Base-by-base conservation (phyloP, 1,284 basidiomycete species). In the Polyporus tsugae region DNA sequence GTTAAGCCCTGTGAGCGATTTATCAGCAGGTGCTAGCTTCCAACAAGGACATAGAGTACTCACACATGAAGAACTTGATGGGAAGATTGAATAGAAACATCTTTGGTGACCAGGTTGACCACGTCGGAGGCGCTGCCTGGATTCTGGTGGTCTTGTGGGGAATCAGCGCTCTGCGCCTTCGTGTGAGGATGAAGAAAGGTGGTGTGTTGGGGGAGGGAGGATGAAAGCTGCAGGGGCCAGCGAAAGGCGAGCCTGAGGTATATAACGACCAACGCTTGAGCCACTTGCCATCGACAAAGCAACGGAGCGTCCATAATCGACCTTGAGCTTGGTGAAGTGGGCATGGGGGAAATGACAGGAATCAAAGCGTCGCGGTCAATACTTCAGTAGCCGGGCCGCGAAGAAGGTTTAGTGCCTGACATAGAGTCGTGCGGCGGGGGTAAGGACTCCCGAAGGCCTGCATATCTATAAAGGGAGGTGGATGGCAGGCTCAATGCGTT, bases 131-230 rank as follows among this genome's bases (percentile, higher is more conserved):
- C 38, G n/a, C 57, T n/a, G 57, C 57, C n/a, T n/a, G 15, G 38
- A 25, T 59, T 36, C 57, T 11, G 22, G 19, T 38, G 19, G 57
- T 59, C 9, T 19, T 1, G 57, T n/a, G 38, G 4, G 29, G 41
- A 22, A 38, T 59, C 35, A 13, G 57, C 36, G 57, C 57, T 9
- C 57, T 59, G 57, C 35, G 57, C 57, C 57, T 59, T 59, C 57
- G 36, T 59, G 19, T 11, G 17, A 22, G 52, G 35, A 55, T 29
- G 10, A 22, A 38, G 35, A 35, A 59, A 7, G n/a, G 57, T 13
- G 17, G 46, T 29, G 36, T 6, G 35, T 59, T 19, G 17, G 57
- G n/a, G 57, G 22, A 59, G n/a, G 57, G 22, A 59, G 57, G 36
- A 11, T 39, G 35, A 11, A n/a, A 39, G n/a, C n/a, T 33, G 35